These are phyloP conservation scores for Termitomyces sp. DNA, from an alignment of 768 basidiomycete genomes.

Conservation along the genomic window DNA sequence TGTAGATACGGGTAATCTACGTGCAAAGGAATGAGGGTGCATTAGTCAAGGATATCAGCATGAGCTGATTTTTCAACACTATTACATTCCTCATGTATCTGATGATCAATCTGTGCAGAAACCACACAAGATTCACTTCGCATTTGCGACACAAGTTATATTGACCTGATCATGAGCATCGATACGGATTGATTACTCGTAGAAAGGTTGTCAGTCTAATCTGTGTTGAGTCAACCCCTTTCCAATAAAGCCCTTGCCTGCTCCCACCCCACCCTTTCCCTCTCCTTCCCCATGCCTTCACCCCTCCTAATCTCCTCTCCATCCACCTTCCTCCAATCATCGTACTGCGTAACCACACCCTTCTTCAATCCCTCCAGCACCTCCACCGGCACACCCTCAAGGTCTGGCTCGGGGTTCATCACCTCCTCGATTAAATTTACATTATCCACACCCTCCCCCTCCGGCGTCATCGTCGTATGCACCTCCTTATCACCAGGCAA, in stretches of 20 bases:
- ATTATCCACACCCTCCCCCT: background rate
- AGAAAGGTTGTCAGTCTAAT: background rate
- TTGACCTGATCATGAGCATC: no score
- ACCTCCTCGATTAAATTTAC: slow-evolving; percentile 13
- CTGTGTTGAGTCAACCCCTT: background rate
- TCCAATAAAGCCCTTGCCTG: slow-evolving; percentile 35
- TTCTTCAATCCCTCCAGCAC: slow-evolving; percentile 35
- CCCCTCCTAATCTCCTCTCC: slow-evolving; percentile 66
- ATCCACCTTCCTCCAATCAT: slow-evolving; percentile 73
- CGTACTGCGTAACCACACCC: slow-evolving; percentile 52
- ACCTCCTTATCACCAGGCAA: slow-evolving; percentile 1
- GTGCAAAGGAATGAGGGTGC: no score
- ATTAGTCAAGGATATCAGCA: no score
- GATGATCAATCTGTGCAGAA: no score
- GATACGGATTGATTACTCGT: background rate
- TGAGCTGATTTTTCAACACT: no score
- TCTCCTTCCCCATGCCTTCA: slow-evolving; percentile 52
- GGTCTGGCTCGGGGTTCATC: slow-evolving; percentile 30
- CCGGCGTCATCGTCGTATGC: background rate
- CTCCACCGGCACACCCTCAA: slow-evolving; percentile 45
- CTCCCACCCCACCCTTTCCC: slow-evolving; percentile 72
- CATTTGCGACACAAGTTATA: no score
- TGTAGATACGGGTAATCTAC: no score
- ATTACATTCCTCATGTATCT: no score
- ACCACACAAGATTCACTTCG: no score